phyloP scores from a whole-genome alignment of 768 basidiomycete species.

The Rhodotorula graminis region DNA sequence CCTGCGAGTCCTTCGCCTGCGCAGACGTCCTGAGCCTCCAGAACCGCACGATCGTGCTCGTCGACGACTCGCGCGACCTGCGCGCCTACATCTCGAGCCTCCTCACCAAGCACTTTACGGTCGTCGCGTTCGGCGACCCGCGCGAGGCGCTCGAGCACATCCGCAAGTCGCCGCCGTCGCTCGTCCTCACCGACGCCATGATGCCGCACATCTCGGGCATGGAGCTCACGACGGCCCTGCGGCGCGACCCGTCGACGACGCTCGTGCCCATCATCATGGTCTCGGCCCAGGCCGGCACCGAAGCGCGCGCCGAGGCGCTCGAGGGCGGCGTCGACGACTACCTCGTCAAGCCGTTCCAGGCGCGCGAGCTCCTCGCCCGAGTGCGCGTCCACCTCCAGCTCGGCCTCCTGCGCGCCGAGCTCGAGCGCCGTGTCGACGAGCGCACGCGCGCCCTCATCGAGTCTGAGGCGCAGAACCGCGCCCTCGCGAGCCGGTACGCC shows the following conservation, averaged over 20 bases:
- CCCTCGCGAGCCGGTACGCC: constrained; percentile 32
- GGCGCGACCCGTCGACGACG: constrained; percentile 12
- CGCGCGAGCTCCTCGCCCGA: constrained; percentile 33
- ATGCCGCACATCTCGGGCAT: constrained; percentile 15
- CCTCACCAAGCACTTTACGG: constrained; percentile 19
- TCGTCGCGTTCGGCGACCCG: constrained; percentile 26
- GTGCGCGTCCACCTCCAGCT: constrained; percentile 35
- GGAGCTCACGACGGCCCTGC: constrained; percentile 23
- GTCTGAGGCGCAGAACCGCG: constrained; percentile 25
- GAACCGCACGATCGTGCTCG: constrained; percentile 29
- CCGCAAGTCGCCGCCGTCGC: constrained; percentile 10
- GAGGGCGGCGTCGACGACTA: constrained; percentile 37
- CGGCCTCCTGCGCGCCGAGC: constrained; percentile 30
- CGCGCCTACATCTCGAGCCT: constrained; percentile 27
- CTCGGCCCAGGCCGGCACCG: constrained; percentile 28
- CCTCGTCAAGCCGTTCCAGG: constrained; percentile 36
- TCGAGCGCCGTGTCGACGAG: constrained; percentile 33
- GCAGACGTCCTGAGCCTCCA: constrained; percentile 30
- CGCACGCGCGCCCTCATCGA: constrained; percentile 36
- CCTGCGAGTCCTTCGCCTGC: no score
- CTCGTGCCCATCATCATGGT: constrained; percentile 36
- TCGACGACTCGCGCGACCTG: constrained; percentile 33
- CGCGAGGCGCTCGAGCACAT: constrained; percentile 30
- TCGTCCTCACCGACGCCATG: constrained; percentile 15
- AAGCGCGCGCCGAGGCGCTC: constrained; percentile 33